These are phyloP conservation scores for Bipolaris oryzae DNA, from an alignment of 2,329 filamentous ascomycete species.

Conservation along the genomic window DNA sequence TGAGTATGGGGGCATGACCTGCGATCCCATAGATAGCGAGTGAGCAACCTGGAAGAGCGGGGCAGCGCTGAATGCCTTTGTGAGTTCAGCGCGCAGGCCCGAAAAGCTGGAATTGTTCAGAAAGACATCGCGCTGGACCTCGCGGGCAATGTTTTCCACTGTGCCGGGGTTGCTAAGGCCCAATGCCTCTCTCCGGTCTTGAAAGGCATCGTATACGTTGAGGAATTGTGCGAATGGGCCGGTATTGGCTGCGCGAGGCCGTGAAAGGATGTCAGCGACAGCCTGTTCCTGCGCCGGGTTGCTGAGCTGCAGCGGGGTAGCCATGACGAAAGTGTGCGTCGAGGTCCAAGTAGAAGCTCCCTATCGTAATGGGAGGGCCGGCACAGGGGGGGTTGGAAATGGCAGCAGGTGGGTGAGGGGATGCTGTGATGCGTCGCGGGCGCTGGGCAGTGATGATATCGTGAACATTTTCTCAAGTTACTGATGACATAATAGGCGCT, in stretches of 20 bases:
- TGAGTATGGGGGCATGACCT: conserved; percentile 90
- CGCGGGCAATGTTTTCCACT: conserved; percentile 84
- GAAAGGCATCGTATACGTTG: conserved; percentile 81
- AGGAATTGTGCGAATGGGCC: conserved; percentile 74
- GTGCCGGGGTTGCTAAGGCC: conserved; percentile 91
- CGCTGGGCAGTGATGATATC: conserved; percentile 27
- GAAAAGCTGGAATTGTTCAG: conserved; percentile 97
- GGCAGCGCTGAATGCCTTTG: conserved; percentile 91
- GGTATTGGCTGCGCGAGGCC: conserved; percentile 59
- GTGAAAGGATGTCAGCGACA: conserved; percentile 67
- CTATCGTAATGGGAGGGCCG: conserved; percentile 9
- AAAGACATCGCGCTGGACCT: conserved; percentile 95
- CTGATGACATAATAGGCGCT: conserved; percentile 37
- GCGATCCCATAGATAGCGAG: conserved; percentile 89
- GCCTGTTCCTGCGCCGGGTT: conserved; percentile 42
- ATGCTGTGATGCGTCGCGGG: conserved; percentile 25
- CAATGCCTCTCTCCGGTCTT: conserved; percentile 83
- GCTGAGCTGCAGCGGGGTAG: conserved; percentile 39
- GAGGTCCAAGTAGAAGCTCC: conserved; percentile 11
- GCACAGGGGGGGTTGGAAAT: conserved; percentile 28
- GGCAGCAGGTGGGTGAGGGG: conserved; percentile 18
- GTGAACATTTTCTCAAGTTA: conserved; percentile 38
- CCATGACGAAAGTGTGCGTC: conserved; percentile 25
- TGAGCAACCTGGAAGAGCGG: conserved; percentile 98
- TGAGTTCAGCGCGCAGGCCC: conserved; percentile 92